Conservation (phyloP, 441 rosid species). For the Gossypium aridum region DNA sequence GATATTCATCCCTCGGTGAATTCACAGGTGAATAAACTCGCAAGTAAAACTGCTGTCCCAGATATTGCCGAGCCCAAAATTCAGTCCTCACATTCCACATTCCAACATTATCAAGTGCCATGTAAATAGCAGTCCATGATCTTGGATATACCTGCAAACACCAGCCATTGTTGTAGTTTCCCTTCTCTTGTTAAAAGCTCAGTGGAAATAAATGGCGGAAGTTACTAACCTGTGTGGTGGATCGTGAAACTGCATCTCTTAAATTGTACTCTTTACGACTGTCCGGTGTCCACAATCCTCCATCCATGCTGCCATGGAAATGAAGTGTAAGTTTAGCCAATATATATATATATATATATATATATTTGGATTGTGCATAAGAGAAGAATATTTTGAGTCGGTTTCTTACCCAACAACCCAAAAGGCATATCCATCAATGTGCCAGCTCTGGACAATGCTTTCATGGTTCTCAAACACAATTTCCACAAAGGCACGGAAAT, state of each 20-base stretch:
- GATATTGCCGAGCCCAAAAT: slow-evolving; percentile 64
- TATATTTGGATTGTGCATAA: background rate
- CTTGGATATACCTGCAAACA: slow-evolving; percentile 53
- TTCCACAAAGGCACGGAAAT: slow-evolving; percentile 44
- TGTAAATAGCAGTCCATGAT: slow-evolving; percentile 67
- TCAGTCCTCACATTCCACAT: slow-evolving; percentile 70
- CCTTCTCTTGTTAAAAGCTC: no score
- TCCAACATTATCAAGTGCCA: slow-evolving; percentile 60
- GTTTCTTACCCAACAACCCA: slow-evolving; percentile 68
- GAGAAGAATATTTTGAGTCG: background rate
- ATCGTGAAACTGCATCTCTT: slow-evolving; percentile 51
- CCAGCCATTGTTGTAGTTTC: background rate
- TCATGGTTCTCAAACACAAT: slow-evolving; percentile 60
- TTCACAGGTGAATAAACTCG: slow-evolving; percentile 35
- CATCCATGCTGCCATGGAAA: slow-evolving; percentile 40
- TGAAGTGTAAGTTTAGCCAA: background rate
- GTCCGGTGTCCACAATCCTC: slow-evolving; percentile 45
- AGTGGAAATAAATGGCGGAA: background rate
- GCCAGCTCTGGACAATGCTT: slow-evolving; percentile 55
- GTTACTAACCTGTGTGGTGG: slow-evolving; percentile 44
- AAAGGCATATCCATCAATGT: slow-evolving; percentile 56
- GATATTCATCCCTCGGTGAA: slow-evolving; percentile 46
- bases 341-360: no score
- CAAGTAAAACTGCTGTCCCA: slow-evolving; percentile 61
- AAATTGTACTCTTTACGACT: slow-evolving; percentile 54